A percentile compares a stretch with the other conserved stretches of the same genome.
Evolutionary conservation across 805 yeast species (phyloP).

Genomic region (Hanseniaspora valbyensis): DNA sequence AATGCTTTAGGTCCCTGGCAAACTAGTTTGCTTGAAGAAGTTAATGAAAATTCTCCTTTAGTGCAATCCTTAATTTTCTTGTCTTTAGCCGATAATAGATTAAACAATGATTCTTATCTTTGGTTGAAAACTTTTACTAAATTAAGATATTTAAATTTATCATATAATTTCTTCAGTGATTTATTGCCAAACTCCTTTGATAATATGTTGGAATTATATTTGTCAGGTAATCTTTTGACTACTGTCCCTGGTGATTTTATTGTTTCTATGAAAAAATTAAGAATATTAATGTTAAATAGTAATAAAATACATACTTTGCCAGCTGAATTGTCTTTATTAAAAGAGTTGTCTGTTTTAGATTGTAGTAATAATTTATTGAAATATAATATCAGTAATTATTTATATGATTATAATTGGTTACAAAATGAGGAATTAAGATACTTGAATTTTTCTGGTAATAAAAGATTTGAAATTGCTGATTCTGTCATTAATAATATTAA

Average conservation of each 20-base stretch:
- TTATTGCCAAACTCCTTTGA: slow-evolving; percentile 37
- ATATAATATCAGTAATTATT: slow-evolving; percentile 87
- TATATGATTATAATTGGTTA: slow-evolving; percentile 97
- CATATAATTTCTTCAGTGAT: slow-evolving; percentile 44
- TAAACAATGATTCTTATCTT: slow-evolving; percentile 66
- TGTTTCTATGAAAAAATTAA: slow-evolving; percentile 40
- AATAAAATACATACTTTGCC: slow-evolving; percentile 81
- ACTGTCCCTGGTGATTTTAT: slow-evolving; percentile 81
- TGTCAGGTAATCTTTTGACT: slow-evolving; percentile 74
- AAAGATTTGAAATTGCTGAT: slow-evolving; percentile 77
- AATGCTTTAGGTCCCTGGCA: slow-evolving; percentile 43
- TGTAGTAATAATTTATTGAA: slow-evolving; percentile 83
- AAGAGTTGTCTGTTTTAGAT: slow-evolving; percentile 59
- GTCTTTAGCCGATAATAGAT: slow-evolving; percentile 70
- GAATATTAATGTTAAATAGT: slow-evolving; percentile 60
- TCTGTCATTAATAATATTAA: slow-evolving; percentile 38
- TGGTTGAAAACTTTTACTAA: slow-evolving; percentile 48
- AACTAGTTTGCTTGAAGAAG: slow-evolving; percentile 24
- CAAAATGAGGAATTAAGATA: slow-evolving; percentile 64
- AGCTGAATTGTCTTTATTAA: slow-evolving; percentile 66
- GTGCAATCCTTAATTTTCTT: slow-evolving; percentile 46
- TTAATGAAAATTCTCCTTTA: slow-evolving; percentile 26
- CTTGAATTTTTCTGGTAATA: slow-evolving; percentile 85
- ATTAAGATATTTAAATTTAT: slow-evolving; percentile 55
- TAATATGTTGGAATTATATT: slow-evolving; percentile 50